Evolutionary conservation across 192 early-diverging fungal species (phyloP), one percentile per base, ranked within the genome.

Genomic region (Dispira simplex): DNA sequence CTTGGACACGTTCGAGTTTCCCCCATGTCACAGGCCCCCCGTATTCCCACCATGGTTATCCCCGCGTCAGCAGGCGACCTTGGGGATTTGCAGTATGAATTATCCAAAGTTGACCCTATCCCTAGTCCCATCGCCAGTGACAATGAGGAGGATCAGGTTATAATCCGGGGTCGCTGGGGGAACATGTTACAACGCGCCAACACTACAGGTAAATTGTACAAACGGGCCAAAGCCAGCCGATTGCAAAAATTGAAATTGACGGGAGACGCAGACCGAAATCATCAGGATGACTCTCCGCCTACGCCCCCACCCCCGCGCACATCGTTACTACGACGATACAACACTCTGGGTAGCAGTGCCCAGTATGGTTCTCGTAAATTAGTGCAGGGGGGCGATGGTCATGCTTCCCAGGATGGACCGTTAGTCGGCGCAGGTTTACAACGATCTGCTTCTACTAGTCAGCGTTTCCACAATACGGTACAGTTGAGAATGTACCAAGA

Each of bases 151-250:
- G 54, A 56, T 18, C 6, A 18, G n/a, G 23, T 27, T 56, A 56
- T 56, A 3, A 56, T 56, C 23, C 54, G 54, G 13, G 54, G 58
- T 21, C 58, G 58, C 16, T 27, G 32, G 58, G 58, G 39, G 21
- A 27, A 27, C 43, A 60, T 60, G 58, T 3, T 56, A 27, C 58
- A 43, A 2, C 58, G 58, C 13, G 11, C 58, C 14, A 11, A 60
- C 21, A 60, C 58, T 21, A 60, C 58, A 8, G 43, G 58, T 3
- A 27, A 21, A 2, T 13, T 60, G 18, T 13, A 11, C 26, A 16
- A 13, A 20, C 16, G 25, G 20, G n/a, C 16, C 10, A 57, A 57
- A 26, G 55, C 25, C 21, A 27, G 21, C 20, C 55, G 25, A 27
- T 27, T 57, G 10, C 55, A 26, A 14, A 16, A 27, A 57, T 3